Conservation (phyloP, 78 protist species). For the Dictyostelium capitatum region DNA sequence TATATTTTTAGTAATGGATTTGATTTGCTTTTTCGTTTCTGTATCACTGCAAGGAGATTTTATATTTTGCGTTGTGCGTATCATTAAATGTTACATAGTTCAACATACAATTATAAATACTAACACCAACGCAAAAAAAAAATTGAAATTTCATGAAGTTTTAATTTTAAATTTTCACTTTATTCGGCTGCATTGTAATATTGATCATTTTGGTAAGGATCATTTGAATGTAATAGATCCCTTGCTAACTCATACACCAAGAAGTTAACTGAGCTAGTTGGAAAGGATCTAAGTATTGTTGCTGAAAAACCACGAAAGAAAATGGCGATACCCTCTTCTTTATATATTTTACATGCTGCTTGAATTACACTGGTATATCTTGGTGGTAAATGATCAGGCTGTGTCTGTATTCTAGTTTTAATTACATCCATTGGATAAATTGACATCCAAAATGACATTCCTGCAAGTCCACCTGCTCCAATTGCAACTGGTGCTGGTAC, state of each 20-base stretch:
- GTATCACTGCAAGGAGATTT: too few species aligned
- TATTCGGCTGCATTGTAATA: neutral
- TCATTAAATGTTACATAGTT: too few species aligned
- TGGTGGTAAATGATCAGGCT: conserved; percentile 42
- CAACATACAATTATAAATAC: too few species aligned
- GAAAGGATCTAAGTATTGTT: conserved; percentile 62
- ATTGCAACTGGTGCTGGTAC: conserved; percentile 75
- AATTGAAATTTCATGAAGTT: too few species aligned
- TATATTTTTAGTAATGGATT: too few species aligned
- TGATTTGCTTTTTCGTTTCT: too few species aligned
- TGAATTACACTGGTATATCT: conserved; percentile 48
- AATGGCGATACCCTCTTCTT: conserved; percentile 32
- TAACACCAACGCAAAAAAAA: too few species aligned
- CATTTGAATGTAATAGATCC: conserved; percentile 32
- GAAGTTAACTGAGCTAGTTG: conserved; percentile 58
- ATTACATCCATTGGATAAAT: conserved; percentile 82
- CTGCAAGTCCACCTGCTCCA: conserved; percentile 80
- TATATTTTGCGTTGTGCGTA: too few species aligned
- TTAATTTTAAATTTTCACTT: too few species aligned
- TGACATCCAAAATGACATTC: conserved; percentile 68
- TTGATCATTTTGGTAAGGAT: neutral
- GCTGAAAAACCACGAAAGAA: conserved; percentile 72
- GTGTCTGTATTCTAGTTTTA: conserved; percentile 64
- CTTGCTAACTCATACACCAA: conserved; percentile 62
- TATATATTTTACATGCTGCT: conserved; percentile 28